Percentiles rank a stretch among this genome's conserved stretches.
phyloP scores from a whole-genome alignment of 805 yeast genomes.

The Scheffersomyces amazonensis region DNA sequence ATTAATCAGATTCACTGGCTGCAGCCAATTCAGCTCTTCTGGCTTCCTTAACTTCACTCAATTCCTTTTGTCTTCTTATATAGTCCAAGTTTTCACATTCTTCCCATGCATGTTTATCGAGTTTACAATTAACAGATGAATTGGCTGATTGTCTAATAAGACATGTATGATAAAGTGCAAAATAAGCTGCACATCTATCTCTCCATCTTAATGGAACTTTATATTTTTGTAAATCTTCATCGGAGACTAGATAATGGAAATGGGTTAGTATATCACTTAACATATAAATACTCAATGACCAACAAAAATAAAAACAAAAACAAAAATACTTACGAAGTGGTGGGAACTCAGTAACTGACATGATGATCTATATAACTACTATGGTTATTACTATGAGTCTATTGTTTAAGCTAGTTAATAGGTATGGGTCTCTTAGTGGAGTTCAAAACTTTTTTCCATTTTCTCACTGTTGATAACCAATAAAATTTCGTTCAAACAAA shows the following conservation, averaged over 20 bases:
- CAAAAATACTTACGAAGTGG: conserved; percentile 36
- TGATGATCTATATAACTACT: conserved; percentile 7
- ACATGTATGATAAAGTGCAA: conserved; percentile 43
- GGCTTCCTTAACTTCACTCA: conserved; percentile 52
- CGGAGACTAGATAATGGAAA: conserved; percentile 50
- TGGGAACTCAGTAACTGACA: conserved; percentile 40
- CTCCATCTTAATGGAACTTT: conserved; percentile 77
- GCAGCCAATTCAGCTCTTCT: conserved; percentile 23
- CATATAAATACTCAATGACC: neutral
- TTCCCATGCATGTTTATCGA: conserved; percentile 81
- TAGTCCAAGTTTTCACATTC: conserved; percentile 82
- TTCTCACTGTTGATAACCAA: conserved; percentile 1
- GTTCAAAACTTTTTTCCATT: neutral
- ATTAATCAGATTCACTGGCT: neutral
- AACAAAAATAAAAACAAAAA: neutral
- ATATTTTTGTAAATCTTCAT: conserved; percentile 79
- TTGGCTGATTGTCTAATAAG: conserved; percentile 43
- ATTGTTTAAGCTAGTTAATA: too few relatives aligned
- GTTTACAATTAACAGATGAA: conserved; percentile 55
- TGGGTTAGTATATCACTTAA: conserved; percentile 3
- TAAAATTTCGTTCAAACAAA: conserved; percentile 6
- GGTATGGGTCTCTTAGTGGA: too few relatives aligned
- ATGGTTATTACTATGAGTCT: too few relatives aligned
- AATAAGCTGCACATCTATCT: conserved; percentile 73
- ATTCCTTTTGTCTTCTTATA: conserved; percentile 73